Evolutionary conservation across 805 yeast species (phyloP), one percentile per base, ranked within the genome.

Genomic region (Komagataella kurtzmanii): DNA sequence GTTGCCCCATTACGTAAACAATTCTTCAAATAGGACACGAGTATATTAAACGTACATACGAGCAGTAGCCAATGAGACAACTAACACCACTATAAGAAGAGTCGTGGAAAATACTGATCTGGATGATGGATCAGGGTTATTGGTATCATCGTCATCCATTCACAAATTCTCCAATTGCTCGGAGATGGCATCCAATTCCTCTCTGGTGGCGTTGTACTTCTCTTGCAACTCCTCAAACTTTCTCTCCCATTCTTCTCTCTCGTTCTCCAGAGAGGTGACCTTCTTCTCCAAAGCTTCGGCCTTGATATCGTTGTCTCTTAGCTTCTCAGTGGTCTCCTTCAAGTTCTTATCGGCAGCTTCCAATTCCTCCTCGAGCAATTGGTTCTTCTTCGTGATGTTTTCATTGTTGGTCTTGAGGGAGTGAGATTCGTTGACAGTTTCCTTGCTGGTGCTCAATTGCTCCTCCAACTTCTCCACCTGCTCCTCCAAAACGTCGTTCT

Each of bases 211-310:
- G 65, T 76, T 74, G 79, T 88, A 83, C 73, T 90, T 84, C 65
- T 77, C 82, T 59, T 83, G 75, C 68, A 91, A 74, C 66, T 88
- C 96, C 74, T 91, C 98, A 64, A 75, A 85, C 73, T 88, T 89
- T 74, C 79, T 78, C 75, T 93, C 97, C 79, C 86, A 78, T 56
- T 83, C 86, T 60, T 88, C 93, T 72, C 87, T 88, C 75, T 93
- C 98, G 59, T 83, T 74, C 74, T 91, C 98, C 65, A 90, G 77
- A 44, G 96, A 87, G 54, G 88, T 77, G 54, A 91, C 96, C 74
- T 85, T 88, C 74, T 96, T 87, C 73, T 89, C 96, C 69, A 88
- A 79, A 70, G 88, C 95, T 73, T 93, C 99, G 59, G 93, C 91
- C 75, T 88, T 88, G 73, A 93, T 81, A 66, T 93, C 99, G 53